A percentile compares a stretch with the other conserved stretches of the same genome.
Conservation (phyloP, 345 rosid species). For the Microcos paniculata region DNA sequence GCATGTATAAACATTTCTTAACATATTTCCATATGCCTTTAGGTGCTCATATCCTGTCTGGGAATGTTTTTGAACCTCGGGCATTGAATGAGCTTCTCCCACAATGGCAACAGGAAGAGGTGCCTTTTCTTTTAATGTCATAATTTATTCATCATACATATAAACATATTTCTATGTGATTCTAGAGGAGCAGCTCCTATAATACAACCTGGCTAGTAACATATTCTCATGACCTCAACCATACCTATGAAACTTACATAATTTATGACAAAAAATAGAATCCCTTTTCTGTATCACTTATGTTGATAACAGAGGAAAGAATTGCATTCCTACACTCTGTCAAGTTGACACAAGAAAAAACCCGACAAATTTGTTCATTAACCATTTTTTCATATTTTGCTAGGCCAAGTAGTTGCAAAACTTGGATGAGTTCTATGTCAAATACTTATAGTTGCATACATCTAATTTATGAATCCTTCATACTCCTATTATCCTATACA, state of each 20-base stretch:
- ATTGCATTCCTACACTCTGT: not conserved
- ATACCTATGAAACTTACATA: not conserved
- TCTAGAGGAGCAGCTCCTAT: not conserved
- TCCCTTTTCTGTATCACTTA: not conserved
- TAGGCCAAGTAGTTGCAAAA: not conserved
- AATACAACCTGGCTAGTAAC: not conserved
- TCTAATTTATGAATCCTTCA: not conserved
- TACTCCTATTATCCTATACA: not conserved
- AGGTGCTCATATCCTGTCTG: constrained; percentile 93
- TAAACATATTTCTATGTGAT: not conserved
- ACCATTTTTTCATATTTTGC: not conserved
- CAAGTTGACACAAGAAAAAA: not conserved
- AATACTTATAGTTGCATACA: not conserved
- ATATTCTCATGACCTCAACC: not conserved
- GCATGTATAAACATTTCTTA: not conserved
- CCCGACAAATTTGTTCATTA: not conserved
- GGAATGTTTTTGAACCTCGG: constrained; percentile 85
- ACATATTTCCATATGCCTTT: constrained; percentile 17
- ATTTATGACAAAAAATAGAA: not conserved
- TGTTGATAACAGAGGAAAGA: not conserved
- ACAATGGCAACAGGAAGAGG: constrained; percentile 90
- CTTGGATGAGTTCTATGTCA: not conserved
- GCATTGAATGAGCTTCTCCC: constrained; percentile 91
- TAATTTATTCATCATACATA: not conserved
- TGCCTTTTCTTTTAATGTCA: constrained; percentile 23